Evolutionary conservation across 2,329 filamentous ascomycete species (phyloP), one percentile per base, ranked within the genome.

Genomic region (Epichloe coenophiala): DNA sequence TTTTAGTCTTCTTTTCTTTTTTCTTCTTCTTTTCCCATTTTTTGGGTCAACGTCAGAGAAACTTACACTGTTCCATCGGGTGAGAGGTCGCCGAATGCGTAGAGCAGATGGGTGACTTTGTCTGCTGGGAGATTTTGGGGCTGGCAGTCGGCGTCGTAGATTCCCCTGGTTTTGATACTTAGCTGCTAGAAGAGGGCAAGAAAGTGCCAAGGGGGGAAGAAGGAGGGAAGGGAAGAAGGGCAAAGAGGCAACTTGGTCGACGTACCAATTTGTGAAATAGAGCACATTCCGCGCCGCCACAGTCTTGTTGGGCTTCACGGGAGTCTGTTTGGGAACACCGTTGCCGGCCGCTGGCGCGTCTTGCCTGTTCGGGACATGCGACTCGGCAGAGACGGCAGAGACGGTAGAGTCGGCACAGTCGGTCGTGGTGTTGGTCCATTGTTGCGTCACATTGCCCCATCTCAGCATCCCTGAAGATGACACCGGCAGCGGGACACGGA

Each of bases 41-140:
- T 9, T 9, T 11, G 8, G 0, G 11, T 0, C 6, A 31, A 31
- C 27, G 11, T n/a, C 31, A 31, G 8, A 23, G 17, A 12, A 13
- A 64, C 70, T 62, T 67, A 71, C 63, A 77, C 72, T 40, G 68
- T 68, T 11, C 75, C 75, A 42, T 75, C 68, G 1, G 59, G 48
- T 5, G 57, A 63, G 42, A 78, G 71, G 40, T 74, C 66, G 21
- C 69, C 71, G 56, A 78, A 77, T 0, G 74, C 69, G 52, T 77
- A 91, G 8, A 91, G 72, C 1, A 93, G 68, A 58, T 91, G 87
- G 0, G 86, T 91, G 36, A 93, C 70, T 48, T 84, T 75, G 5
- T 80, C 73, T 0, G 74, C 78, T 0, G 83, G 82, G 7, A 94
- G 70, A 54, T 85, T 74, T 56, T 84, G 75, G 0, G 86, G 85